Evolutionary conservation across 2,329 filamentous ascomycete species (phyloP).

Genomic region (Ophiostoma ulmi): DNA sequence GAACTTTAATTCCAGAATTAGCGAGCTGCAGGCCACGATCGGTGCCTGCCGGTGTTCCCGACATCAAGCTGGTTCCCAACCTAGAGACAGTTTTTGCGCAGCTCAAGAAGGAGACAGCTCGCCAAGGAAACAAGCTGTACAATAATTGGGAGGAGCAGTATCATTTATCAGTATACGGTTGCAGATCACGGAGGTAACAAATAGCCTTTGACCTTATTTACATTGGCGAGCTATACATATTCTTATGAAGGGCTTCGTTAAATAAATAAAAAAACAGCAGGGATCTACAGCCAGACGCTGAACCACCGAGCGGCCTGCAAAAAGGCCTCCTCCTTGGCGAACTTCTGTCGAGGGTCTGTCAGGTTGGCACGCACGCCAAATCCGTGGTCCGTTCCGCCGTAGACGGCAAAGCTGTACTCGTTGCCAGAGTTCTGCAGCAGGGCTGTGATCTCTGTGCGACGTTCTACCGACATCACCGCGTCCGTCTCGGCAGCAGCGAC

Average conservation of each 20-base stretch:
- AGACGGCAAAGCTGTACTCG: constrained; percentile 52
- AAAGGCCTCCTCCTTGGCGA: constrained; percentile 74
- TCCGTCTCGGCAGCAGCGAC: constrained; percentile 36
- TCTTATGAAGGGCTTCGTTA: too few relatives aligned
- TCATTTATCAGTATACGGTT: too few relatives aligned
- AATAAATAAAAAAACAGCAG: neutral
- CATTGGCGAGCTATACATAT: neutral
- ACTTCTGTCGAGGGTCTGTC: constrained; percentile 46
- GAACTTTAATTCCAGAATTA: too few relatives aligned
- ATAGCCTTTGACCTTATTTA: neutral
- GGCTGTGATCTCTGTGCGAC: constrained; percentile 51
- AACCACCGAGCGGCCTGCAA: constrained; percentile 73
- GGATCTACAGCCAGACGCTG: constrained; percentile 43
- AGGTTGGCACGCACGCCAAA: constrained; percentile 66
- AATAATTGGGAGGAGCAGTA: too few relatives aligned
- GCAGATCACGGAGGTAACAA: too few relatives aligned
- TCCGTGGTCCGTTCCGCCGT: constrained; percentile 64
- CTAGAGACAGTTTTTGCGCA: too few relatives aligned
- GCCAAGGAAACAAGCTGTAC: too few relatives aligned
- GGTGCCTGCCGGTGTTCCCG: too few relatives aligned
- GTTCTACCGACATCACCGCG: constrained; percentile 50
- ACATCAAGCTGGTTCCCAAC: too few relatives aligned
- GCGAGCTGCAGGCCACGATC: too few relatives aligned
- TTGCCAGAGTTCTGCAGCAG: constrained; percentile 1
- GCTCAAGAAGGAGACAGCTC: too few relatives aligned